Percentiles rank a stretch among this genome's conserved stretches.
Evolutionary conservation across 2,329 filamentous ascomycete species (phyloP).

Genomic region (Cercospora canescens): DNA sequence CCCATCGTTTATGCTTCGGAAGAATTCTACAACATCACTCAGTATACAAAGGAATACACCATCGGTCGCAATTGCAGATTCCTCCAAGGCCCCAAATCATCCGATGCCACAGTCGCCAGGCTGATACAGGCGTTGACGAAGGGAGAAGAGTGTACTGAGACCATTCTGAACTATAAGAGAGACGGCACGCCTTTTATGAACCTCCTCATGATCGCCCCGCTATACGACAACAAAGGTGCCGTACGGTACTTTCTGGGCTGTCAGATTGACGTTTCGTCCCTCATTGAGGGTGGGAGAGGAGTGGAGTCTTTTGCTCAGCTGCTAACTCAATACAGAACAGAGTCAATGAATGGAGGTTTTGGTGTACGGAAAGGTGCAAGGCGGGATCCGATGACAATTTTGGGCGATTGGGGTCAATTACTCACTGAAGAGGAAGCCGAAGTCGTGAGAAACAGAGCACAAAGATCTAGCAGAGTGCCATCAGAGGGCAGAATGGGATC

Average conservation of each 20-base stretch:
- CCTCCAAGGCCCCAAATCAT: conserved; percentile 44
- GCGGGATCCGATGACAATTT: conserved; percentile 27
- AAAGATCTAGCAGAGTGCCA: background rate
- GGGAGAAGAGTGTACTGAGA: conserved; percentile 46
- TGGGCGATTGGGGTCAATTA: conserved; percentile 34
- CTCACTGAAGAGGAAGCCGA: conserved; percentile 36
- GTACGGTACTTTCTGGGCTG: conserved; percentile 43
- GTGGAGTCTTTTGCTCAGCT: conserved; percentile 40
- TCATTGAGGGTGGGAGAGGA: conserved; percentile 39
- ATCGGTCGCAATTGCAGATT: conserved; percentile 49
- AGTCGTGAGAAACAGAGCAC: conserved; percentile 30
- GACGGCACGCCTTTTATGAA: conserved; percentile 46
- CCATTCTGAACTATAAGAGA: conserved; percentile 45
- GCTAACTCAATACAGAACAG: conserved; percentile 30
- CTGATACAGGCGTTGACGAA: conserved; percentile 38
- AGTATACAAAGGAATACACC: conserved; percentile 45
- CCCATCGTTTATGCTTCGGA: conserved; percentile 49
- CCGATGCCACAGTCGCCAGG: conserved; percentile 35
- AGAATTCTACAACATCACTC: conserved; percentile 47
- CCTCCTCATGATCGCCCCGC: conserved; percentile 41
- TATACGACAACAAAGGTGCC: conserved; percentile 44
- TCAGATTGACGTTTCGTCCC: conserved; percentile 42
- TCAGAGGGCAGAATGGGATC: background rate
- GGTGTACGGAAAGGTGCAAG: background rate
- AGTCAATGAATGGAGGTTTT: conserved; percentile 27